Percentiles rank a stretch among this genome's conserved stretches.
Evolutionary conservation across 345 rosid genomes (phyloP).

Genomic region (Eucalyptus virginea): DNA sequence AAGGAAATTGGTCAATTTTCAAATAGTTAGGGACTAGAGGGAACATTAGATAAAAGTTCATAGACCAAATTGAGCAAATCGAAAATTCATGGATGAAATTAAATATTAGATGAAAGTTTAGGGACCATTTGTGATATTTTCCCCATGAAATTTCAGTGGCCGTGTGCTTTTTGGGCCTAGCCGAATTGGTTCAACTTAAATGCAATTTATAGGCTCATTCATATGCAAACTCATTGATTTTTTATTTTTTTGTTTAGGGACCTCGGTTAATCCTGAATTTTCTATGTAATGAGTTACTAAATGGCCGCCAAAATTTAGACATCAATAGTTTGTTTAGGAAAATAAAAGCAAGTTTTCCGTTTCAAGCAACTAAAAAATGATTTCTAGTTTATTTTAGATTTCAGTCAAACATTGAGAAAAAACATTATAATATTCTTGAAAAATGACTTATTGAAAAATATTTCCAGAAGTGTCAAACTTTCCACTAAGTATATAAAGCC

Average conservation of each 20-base stretch:
- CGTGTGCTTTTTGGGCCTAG: rapidly evolving
- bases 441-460: too few species aligned
- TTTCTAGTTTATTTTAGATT: neutral
- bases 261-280: rapidly evolving
- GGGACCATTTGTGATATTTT: too few species aligned
- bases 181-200: neutral
- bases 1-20: too few species aligned
- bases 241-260: neutral
- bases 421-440: too few species aligned
- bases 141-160: too few species aligned
- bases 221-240: neutral
- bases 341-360: neutral
- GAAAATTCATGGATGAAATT: too few species aligned
- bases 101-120: too few species aligned
- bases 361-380: neutral
- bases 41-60: too few species aligned
- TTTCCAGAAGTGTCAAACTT: neutral
- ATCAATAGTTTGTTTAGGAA: rapidly evolving
- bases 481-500: neutral
- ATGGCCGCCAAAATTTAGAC: too few species aligned
- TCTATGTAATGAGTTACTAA: neutral
- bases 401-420: rapidly evolving
- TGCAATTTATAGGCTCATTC: neutral
- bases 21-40: too few species aligned
- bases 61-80: too few species aligned